Evolutionary conservation across 176 grass and related monocot species (phyloP), one percentile per base, ranked within the genome.

Genomic region (Elaeis guineensis): DNA sequence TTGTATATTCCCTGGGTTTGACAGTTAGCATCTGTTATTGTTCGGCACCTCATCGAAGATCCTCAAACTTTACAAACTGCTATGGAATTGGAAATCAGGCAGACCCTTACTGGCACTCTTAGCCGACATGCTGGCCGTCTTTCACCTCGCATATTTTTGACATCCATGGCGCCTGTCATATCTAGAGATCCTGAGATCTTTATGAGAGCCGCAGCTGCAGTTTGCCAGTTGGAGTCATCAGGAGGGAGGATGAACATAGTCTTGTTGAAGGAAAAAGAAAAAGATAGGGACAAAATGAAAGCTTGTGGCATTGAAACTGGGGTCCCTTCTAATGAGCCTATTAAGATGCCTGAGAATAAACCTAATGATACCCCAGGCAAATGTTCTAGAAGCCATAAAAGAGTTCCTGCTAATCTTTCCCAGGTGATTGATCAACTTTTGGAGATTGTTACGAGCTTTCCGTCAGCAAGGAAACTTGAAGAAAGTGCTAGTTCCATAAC

Each of bases 231-330:
- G 66, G 83, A 87, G 76, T 83, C 73, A 65, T 83, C 83, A 66
- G 89, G 83, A 30, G 83, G 89, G 23, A 69, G 80, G 60, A 71
- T 50, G n/a, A 86, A 66, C 69, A 66, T 92, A 54, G 70, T 77
- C 32, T 75, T 87, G 70, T 75, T 80, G 30, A 92, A 92, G 73
- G 89, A 92, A 59, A 92, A 87, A 75, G 88, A 92, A 52, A 92
- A 83, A 69, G 77, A 92, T 50, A 92, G 75, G 62, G 80, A 86
- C 25, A 91, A 70, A 75, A 67, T 76, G 9, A 79, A 52, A 72
- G 28, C 23, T 68, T 22, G 56, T 64, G 22, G 49, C 58, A 77
- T 26, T 69, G 83, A 80, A 77, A 77, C 35, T 69, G 69, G 49
- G 35, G 6, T 54, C 17, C 76, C 52, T 3, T 77, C 63, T 67